Base-by-base conservation (phyloP, 1,284 basidiomycete genomes). In the Apiotrichum brassicae region DNA sequence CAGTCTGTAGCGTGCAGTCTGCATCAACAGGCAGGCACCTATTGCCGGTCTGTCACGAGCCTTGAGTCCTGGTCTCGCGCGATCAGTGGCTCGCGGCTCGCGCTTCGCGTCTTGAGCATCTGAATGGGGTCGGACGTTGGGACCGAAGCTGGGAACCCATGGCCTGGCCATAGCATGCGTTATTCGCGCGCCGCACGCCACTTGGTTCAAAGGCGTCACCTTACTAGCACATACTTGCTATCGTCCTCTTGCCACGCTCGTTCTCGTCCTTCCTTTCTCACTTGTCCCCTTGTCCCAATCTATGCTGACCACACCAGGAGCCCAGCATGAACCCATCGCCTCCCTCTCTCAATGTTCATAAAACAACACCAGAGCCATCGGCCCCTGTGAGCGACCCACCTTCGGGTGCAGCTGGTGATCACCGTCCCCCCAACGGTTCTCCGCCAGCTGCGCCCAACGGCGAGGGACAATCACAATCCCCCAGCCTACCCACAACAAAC, bases 261-360 rank as follows among this genome's bases (percentile, higher is more conserved):
- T n/a, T n/a, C n/a, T n/a, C n/a, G n/a, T n/a, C n/a, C n/a, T n/a
- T n/a, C n/a, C n/a, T n/a, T n/a, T n/a, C n/a, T n/a, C n/a, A n/a
- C n/a, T n/a, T n/a, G n/a, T n/a, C n/a, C n/a, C n/a, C n/a, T n/a
- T n/a, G n/a, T n/a, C n/a, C 18, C 26, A 38, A n/a, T 18, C 19
- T 14, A 30, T 35, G 35, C 49, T 51, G 44, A 51, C 49, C 30
- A 28, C 6, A 16, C 7, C 43, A 52, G 50, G 48, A 53, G 44
- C 51, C 44, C 54, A 56, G 54, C 51, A 56, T 56, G 54, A 56
- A 41, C 48, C 30, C 51, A 22, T 50, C 54, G 42, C 50, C 49
- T 24, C 20, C 49, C 43, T 37, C 36, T 40, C 24, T 32, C 35
- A 41, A 43, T 49, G 41, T 33, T 45, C 44, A 41, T 42, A 46